phyloP scores from a whole-genome alignment of 2,329 filamentous ascomycete genomes.

The Colletotrichum sansevieriae region DNA sequence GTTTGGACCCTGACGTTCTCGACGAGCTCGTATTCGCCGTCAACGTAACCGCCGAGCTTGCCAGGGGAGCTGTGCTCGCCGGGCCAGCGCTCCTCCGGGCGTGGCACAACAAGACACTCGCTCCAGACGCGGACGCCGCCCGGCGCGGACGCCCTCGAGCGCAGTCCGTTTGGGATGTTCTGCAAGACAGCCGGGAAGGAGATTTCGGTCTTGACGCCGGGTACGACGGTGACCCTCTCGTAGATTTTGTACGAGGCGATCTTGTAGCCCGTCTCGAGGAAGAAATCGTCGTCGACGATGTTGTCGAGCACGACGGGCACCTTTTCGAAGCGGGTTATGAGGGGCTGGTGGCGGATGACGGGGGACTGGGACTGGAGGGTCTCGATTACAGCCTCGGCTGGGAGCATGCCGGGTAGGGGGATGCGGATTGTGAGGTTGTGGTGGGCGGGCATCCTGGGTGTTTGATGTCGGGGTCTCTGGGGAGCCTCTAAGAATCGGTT shows the following conservation, averaged over 20 bases:
- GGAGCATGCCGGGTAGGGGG: slow-evolving; percentile 56
- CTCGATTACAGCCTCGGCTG: slow-evolving; percentile 54
- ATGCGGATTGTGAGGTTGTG: slow-evolving; percentile 55
- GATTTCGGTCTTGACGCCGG: slow-evolving; percentile 56
- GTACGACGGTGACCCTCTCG: slow-evolving; percentile 53
- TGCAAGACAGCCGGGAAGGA: slow-evolving; percentile 60
- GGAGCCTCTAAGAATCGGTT: background rate
- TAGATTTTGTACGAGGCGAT: slow-evolving; percentile 51
- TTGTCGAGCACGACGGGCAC: slow-evolving; percentile 50
- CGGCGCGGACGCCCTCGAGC: slow-evolving; percentile 58
- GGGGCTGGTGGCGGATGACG: slow-evolving; percentile 57
- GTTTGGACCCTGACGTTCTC: slow-evolving; percentile 51
- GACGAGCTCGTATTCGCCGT: slow-evolving; percentile 50
- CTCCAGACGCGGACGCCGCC: slow-evolving; percentile 59
- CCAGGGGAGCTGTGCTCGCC: slow-evolving; percentile 26
- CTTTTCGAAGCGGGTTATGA: slow-evolving; percentile 53
- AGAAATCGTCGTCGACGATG: slow-evolving; percentile 57
- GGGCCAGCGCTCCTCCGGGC: slow-evolving; percentile 42
- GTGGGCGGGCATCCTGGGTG: slow-evolving; percentile 42
- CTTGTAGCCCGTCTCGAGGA: slow-evolving; percentile 50
- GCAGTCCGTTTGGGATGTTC: slow-evolving; percentile 54
- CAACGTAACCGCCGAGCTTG: slow-evolving; percentile 39
- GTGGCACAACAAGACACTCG: slow-evolving; percentile 48
- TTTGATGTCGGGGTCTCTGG: background rate
- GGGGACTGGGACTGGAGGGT: slow-evolving; percentile 56